These are phyloP conservation scores for Rossbeevera mucosa DNA, from an alignment of 768 basidiomycete species.

Conservation along the genomic window DNA sequence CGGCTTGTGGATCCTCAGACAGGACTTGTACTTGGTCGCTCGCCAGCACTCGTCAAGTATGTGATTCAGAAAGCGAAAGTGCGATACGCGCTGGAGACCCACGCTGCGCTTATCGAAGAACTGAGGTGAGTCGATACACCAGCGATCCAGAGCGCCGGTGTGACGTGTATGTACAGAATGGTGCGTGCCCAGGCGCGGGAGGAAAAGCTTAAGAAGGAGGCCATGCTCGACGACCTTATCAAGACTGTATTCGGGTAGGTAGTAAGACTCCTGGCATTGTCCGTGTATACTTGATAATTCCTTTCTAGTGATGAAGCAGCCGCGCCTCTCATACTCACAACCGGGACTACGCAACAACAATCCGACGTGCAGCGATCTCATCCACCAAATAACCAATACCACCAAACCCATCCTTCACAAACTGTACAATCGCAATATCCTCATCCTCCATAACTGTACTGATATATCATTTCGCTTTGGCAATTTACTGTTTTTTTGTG, in stretches of 20 bases:
- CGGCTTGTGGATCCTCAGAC: constrained; percentile 51
- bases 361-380: constrained; percentile 7
- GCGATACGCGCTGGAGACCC: constrained; percentile 61
- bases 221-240: constrained; percentile 51
- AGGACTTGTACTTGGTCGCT: constrained; percentile 62
- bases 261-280: not conserved
- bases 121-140: constrained; percentile 33
- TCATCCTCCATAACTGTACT: constrained; percentile 11
- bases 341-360: constrained; percentile 4
- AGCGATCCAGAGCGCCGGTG: not conserved
- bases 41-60: constrained; percentile 70
- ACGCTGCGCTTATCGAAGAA: constrained; percentile 62
- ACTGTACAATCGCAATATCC: constrained; percentile 12
- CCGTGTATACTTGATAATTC: not conserved
- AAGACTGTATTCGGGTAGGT: constrained; percentile 49
- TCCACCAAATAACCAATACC: constrained; percentile 7
- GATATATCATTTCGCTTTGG: not conserved
- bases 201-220: constrained; percentile 58
- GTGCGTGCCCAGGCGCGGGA: constrained; percentile 47
- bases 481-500: not conserved
- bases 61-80: constrained; percentile 67
- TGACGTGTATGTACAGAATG: constrained; percentile 23
- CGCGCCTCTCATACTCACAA: constrained; percentile 12
- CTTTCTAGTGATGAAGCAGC: constrained; percentile 26
- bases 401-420: constrained; percentile 12